These are phyloP conservation scores for Phaeolepiota aurea DNA, from an alignment of 768 basidiomycete genomes.

Conservation along the genomic window DNA sequence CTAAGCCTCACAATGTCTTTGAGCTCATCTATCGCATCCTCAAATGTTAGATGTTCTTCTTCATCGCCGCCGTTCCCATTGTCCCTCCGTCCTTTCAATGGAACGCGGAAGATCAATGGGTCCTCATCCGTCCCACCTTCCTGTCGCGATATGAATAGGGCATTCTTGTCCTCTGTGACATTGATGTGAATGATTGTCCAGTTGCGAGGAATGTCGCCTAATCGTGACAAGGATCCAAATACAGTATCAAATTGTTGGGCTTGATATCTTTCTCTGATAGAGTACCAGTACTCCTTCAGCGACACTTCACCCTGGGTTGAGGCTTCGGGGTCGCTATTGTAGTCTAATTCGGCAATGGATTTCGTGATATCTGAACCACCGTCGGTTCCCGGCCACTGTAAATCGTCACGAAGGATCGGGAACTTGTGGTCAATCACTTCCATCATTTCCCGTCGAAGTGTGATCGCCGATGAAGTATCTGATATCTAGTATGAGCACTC, in stretches of 20 bases:
- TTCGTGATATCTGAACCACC: constrained; percentile 22
- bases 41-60: constrained; percentile 64
- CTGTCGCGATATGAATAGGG: constrained; percentile 79
- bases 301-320: constrained; percentile 10
- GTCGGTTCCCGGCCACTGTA: constrained; percentile 64
- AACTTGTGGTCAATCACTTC: constrained; percentile 76
- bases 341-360: constrained; percentile 23
- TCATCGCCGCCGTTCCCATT: constrained; percentile 61
- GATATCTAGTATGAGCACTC: background rate
- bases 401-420: constrained; percentile 46
- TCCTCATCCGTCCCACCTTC: constrained; percentile 34
- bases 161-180: constrained; percentile 75
- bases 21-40: constrained; percentile 67
- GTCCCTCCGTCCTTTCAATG: constrained; percentile 76
- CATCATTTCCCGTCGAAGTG: constrained; percentile 78
- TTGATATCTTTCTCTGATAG: constrained; percentile 47
- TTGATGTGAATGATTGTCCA: constrained; percentile 86
- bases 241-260: constrained; percentile 30
- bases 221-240: constrained; percentile 31
- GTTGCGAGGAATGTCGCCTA: constrained; percentile 48
- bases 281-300: constrained; percentile 57
- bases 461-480: constrained; percentile 75
- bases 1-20: constrained; percentile 72
- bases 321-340: constrained; percentile 21
- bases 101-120: constrained; percentile 83